Base-by-base conservation (phyloP, 805 yeast species). In the Hanseniaspora osmophila region DNA sequence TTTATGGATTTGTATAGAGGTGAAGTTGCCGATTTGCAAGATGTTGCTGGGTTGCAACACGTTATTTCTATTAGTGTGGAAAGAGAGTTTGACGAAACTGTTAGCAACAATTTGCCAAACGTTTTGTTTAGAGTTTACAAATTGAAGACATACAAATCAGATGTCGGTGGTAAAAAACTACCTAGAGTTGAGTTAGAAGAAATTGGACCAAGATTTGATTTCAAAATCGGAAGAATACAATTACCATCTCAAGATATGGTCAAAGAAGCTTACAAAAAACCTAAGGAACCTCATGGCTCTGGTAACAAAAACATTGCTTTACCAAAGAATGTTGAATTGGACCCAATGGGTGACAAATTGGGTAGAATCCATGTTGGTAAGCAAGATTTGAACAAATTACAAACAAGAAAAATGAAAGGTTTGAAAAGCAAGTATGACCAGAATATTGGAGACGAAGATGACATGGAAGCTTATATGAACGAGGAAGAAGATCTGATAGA, bases 371-470 rank as follows among this genome's bases (percentile, higher is more conserved):
- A 92, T 62, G 83, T 92, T 65, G 96, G 96, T 66, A 80, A 80
- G 63, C 98, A 92, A 71, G 97, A 92, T 63, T 71, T 92, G 63
- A 72, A 75, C 60, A 80, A 80, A 63, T 65, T 92, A 61, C 98
- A 92, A 68, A 90, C 98, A 6, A 78, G 98, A 68, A 92, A 92
- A 78, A 86, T 92, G 96, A 92, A 92, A 74, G 98, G 98, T 63
- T 73, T 92, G 60, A 92, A 92, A 69, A 73, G 84, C 46, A 77
- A 75, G 62, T 88, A 73, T 56, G 96, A 88, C 61, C 95, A 85
- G 65, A 67, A 63, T 16, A 67, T 62, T 40, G 71, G 65, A 29
- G 75, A 68, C 22, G 77, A 74, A 38, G 80, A 72, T 44, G 77
- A 69, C 41, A 74, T 68, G 45, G 78, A 69, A 40, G 75, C 68